Conservation (phyloP, 345 rosid genomes). For the Euphorbia peplus region DNA sequence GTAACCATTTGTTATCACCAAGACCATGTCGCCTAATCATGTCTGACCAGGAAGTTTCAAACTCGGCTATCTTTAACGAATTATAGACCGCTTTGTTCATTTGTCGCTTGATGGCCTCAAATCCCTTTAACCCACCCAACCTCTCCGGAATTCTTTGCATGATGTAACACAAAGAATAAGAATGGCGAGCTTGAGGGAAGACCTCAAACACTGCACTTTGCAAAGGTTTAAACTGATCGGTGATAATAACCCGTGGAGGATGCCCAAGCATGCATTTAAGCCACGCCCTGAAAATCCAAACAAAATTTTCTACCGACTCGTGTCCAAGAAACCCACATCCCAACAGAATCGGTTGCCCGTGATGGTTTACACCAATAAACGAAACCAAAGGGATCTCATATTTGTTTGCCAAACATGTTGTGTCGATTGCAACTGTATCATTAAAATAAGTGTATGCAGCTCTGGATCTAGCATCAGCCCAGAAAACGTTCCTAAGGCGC, state of each 20-base stretch:
- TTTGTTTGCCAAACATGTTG: conserved; percentile 48
- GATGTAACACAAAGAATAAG: conserved; percentile 40
- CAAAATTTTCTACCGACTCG: conserved; percentile 42
- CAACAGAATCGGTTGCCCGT: conserved; percentile 42
- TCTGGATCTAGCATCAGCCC: conserved; percentile 57
- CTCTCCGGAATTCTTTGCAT: conserved; percentile 53
- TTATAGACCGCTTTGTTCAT: conserved; percentile 42
- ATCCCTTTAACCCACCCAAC: conserved; percentile 47
- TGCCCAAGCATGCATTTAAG: conserved; percentile 44
- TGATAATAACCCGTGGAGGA: conserved; percentile 47
- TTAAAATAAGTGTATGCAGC: conserved; percentile 35
- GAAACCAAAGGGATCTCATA: conserved; percentile 48
- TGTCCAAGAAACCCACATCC: conserved; percentile 56
- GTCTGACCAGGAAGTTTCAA: conserved; percentile 45
- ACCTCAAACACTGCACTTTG: conserved; percentile 45
- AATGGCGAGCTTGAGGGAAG: conserved; percentile 44
- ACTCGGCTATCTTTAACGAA: conserved; percentile 46
- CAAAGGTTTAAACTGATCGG: conserved; percentile 48
- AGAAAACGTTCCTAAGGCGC: conserved; percentile 46
- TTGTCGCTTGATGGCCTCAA: conserved; percentile 39
- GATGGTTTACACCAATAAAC: conserved; percentile 55
- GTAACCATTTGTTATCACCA: conserved; percentile 51
- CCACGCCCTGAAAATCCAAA: conserved; percentile 60
- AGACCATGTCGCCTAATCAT: conserved; percentile 42
- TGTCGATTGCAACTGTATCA: conserved; percentile 44